Percentiles rank a stretch among this genome's conserved stretches.
Conservation (phyloP, 208 protist genomes). For the Wallacemonas collosoma region DNA sequence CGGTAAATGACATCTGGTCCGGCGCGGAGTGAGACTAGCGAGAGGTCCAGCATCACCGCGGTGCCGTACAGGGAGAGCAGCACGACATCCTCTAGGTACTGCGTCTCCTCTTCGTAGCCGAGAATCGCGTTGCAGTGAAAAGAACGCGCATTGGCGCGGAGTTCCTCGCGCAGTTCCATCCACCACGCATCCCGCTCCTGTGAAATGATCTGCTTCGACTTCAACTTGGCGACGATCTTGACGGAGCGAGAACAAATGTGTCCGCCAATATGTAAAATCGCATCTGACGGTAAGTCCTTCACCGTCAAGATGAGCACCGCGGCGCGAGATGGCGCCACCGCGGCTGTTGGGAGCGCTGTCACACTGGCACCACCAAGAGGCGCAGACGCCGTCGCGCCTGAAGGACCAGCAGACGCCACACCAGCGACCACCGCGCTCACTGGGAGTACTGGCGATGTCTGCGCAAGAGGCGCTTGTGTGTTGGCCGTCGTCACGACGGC, state of each 20-base stretch:
- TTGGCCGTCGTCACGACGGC: no score
- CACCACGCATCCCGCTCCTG: conserved; percentile 93
- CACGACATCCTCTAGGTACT: conserved; percentile 86
- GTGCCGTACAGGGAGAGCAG: conserved; percentile 89
- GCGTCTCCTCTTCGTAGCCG: conserved; percentile 87
- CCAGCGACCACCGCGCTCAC: no score
- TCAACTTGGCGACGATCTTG: conserved; percentile 86
- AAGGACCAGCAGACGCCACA: no score
- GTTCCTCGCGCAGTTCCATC: conserved; percentile 92
- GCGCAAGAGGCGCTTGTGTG: no score
- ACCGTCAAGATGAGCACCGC: conserved; percentile 82
- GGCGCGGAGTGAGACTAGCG: conserved; percentile 56
- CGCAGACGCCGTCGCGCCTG: no score
- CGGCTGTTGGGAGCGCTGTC: neutral
- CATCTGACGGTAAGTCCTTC: conserved; percentile 80
- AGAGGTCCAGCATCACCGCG: conserved; percentile 79
- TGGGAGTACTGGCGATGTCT: no score
- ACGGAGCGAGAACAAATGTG: conserved; percentile 88
- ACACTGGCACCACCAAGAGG: no score
- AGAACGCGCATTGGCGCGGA: conserved; percentile 83
- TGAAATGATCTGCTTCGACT: conserved; percentile 83
- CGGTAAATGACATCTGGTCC: conserved; percentile 73
- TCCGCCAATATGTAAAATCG: conserved; percentile 83
- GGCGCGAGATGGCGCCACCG: conserved; percentile 16
- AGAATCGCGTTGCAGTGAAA: conserved; percentile 92